Evolutionary conservation across 257 asterid species (phyloP).

Genomic region (Ilex asprella): DNA sequence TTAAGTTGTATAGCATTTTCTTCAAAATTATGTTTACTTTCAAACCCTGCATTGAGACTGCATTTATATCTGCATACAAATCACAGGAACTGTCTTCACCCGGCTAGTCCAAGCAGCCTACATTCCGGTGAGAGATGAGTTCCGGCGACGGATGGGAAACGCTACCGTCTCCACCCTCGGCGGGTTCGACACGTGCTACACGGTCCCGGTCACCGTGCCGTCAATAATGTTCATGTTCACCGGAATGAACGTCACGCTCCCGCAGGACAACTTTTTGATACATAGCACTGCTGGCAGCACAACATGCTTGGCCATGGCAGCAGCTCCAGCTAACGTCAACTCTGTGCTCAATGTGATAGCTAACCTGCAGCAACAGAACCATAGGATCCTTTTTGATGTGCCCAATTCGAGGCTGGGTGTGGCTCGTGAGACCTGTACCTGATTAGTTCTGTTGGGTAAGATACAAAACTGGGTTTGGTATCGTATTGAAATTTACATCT

Average conservation of each 20-base stretch:
- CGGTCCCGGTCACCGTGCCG: slow-evolving; percentile 43
- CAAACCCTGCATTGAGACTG: no score
- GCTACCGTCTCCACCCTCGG: slow-evolving; percentile 34
- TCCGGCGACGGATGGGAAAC: slow-evolving; percentile 51
- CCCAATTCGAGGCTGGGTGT: slow-evolving; percentile 64
- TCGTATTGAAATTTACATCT: no score
- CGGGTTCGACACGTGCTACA: slow-evolving; percentile 57
- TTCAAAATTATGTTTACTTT: no score
- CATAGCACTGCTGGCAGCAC: slow-evolving; percentile 75
- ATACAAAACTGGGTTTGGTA: no score
- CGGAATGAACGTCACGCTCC: slow-evolving; percentile 64
- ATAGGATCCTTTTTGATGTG: slow-evolving; percentile 69
- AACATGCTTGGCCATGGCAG: slow-evolving; percentile 85
- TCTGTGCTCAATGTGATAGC: slow-evolving; percentile 55
- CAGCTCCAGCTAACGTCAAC: slow-evolving; percentile 37
- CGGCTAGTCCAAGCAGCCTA: slow-evolving; percentile 62
- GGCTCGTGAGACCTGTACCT: slow-evolving; percentile 67
- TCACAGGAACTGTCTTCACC: slow-evolving; percentile 81
- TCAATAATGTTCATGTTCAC: slow-evolving; percentile 44
- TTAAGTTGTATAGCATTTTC: no score
- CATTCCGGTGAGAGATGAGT: slow-evolving; percentile 52
- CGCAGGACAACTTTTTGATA: slow-evolving; percentile 70
- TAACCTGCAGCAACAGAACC: slow-evolving; percentile 88
- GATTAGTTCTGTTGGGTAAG: no score
- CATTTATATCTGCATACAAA: no score